phyloP scores from a whole-genome alignment of 768 basidiomycete species.

The Russula abietina region DNA sequence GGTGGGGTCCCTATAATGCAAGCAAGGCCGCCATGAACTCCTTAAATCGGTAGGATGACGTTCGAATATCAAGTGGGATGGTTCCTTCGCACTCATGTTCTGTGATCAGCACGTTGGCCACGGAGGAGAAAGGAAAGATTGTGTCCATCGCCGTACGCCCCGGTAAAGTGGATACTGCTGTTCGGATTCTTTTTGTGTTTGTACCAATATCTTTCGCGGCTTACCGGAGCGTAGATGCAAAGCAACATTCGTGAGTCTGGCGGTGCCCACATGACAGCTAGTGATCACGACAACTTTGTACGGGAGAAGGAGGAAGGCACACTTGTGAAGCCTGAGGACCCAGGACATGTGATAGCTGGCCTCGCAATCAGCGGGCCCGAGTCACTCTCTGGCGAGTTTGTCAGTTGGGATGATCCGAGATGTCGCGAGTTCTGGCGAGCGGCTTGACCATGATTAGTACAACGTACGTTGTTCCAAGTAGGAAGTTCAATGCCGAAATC shows the following conservation, averaged over 20 bases:
- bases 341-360: constrained; percentile 73
- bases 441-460: constrained; percentile 15
- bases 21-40: constrained; percentile 86
- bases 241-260: constrained; percentile 45
- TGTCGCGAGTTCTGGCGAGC: constrained; percentile 48
- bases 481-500: constrained; percentile 20
- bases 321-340: constrained; percentile 68
- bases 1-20: constrained; percentile 81
- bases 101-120: constrained; percentile 62
- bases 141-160: constrained; percentile 75
- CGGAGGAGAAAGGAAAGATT: constrained; percentile 69
- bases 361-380: constrained; percentile 61
- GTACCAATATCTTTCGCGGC: constrained; percentile 5
- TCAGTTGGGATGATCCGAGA: constrained; percentile 73
- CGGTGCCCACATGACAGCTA: constrained; percentile 45
- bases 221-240: constrained; percentile 58
- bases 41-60: constrained; percentile 40
- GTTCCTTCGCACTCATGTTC: background rate
- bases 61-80: background rate
- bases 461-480: background rate
- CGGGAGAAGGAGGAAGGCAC: constrained; percentile 55
- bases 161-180: constrained; percentile 80
- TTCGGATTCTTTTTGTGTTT: constrained; percentile 34
- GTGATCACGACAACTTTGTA: constrained; percentile 54
- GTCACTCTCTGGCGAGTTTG: constrained; percentile 65